Conservation (phyloP, 345 rosid genomes). For the Bruguiera sexangula region DNA sequence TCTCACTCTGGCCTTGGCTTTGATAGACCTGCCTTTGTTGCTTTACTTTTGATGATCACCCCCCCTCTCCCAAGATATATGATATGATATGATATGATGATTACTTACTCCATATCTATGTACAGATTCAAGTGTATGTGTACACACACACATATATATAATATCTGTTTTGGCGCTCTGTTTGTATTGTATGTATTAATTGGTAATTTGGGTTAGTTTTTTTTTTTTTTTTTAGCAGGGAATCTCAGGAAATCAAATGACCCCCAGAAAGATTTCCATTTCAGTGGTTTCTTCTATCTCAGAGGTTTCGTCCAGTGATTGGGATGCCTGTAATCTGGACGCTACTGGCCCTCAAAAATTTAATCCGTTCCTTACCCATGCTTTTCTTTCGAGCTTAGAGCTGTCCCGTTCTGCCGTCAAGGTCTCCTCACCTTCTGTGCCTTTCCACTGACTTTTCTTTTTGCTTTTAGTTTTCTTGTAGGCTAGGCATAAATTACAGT, state of each 20-base stretch:
- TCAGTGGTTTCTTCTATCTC: constrained; percentile 68
- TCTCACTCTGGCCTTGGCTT: too few relatives aligned
- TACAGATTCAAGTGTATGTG: background rate
- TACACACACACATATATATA: background rate
- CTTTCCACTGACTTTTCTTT: background rate
- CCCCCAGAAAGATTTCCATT: constrained; percentile 41
- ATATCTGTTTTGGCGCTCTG: too few relatives aligned
- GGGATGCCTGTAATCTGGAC: constrained; percentile 86
- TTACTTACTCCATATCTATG: background rate
- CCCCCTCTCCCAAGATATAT: too few relatives aligned
- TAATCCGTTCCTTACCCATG: constrained; percentile 78
- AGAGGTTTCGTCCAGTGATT: constrained; percentile 56
- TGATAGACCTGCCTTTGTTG: constrained; percentile 27
- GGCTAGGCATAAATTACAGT: too few relatives aligned
- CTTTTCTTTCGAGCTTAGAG: constrained; percentile 84
- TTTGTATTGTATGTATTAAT: background rate
- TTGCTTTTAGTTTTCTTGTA: too few relatives aligned
- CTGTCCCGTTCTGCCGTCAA: constrained; percentile 61
- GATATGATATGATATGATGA: background rate
- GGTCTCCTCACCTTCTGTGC: constrained; percentile 32
- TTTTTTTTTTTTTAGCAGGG: constrained; percentile 34
- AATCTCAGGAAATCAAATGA: constrained; percentile 20
- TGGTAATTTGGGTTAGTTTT: background rate
- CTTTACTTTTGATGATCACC: constrained; percentile 11
- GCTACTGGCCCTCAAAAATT: constrained; percentile 56